phyloP scores from a whole-genome alignment of 2,329 filamentous ascomycete species.

The Colletotrichum scovillei region DNA sequence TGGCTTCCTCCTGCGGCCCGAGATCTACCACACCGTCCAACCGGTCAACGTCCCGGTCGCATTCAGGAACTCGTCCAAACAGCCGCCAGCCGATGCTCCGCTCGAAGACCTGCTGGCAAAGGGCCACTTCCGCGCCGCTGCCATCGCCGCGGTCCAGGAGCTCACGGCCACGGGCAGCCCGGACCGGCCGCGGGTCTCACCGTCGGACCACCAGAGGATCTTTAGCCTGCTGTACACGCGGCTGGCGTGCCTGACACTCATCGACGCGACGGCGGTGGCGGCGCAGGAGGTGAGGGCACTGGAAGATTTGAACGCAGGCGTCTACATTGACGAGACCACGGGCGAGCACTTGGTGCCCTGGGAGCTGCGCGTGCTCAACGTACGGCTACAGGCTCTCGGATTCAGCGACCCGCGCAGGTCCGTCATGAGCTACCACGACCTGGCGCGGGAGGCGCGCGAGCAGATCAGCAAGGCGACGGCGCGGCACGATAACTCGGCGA shows the following conservation, averaged over 20 bases:
- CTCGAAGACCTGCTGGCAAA: constrained; percentile 75
- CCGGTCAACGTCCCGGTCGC: constrained; percentile 69
- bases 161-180: constrained; percentile 54
- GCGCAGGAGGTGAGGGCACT: constrained; percentile 74
- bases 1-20: constrained; percentile 80
- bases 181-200: constrained; percentile 47
- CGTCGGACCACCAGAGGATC: constrained; percentile 72
- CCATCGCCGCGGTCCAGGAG: constrained; percentile 72
- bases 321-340: constrained; percentile 66
- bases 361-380: constrained; percentile 84
- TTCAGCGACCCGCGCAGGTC: constrained; percentile 86
- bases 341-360: constrained; percentile 82
- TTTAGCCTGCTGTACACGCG: constrained; percentile 85
- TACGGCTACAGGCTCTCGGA: constrained; percentile 86
- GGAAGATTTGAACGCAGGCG: constrained; percentile 68
- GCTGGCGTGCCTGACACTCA: constrained; percentile 83
- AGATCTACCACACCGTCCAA: constrained; percentile 86
- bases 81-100: constrained; percentile 71
- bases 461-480: constrained; percentile 62
- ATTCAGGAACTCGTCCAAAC: constrained; percentile 76
- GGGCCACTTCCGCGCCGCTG: constrained; percentile 85
- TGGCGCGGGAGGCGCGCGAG: constrained; percentile 80
- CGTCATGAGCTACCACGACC: constrained; percentile 90
- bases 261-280: constrained; percentile 77
- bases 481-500: constrained; percentile 63